Conservation (phyloP, 768 basidiomycete genomes). For the Holtermannia corniformis region DNA sequence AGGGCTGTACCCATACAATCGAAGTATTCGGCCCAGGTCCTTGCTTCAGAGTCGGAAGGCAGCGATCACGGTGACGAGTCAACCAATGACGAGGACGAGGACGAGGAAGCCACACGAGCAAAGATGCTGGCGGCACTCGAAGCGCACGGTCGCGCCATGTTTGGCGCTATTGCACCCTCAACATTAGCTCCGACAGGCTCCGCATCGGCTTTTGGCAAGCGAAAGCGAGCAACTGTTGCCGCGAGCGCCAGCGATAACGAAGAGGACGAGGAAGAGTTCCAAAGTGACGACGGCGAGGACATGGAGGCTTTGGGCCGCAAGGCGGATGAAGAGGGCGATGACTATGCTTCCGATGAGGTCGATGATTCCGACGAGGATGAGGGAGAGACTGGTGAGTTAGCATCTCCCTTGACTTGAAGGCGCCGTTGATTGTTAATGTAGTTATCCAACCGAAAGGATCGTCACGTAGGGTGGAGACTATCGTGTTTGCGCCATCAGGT, state of each 20-base stretch:
- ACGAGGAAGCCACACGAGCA: constrained; percentile 7
- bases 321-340: constrained; percentile 5
- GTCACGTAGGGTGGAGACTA: background rate
- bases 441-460: too few relatives aligned
- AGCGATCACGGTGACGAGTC: constrained; percentile 18
- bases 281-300: constrained; percentile 1
- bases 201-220: constrained; percentile 7
- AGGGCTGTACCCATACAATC: too few relatives aligned
- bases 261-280: constrained; percentile 11
- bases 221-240: background rate
- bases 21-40: background rate
- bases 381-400: constrained; percentile 15
- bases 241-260: constrained; percentile 7
- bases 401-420: background rate
- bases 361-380: constrained; percentile 9
- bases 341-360: too few relatives aligned
- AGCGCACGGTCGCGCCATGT: constrained; percentile 37
- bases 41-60: background rate
- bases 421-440: too few relatives aligned
- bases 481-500: background rate
- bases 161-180: constrained; percentile 17
- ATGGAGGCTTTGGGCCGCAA: background rate
- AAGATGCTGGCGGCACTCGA: constrained; percentile 37
- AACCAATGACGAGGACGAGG: constrained; percentile 13
- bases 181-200: background rate